Conservation (phyloP, 495 filamentous ascomycete genomes). For the Penicillium longicatenatum region DNA sequence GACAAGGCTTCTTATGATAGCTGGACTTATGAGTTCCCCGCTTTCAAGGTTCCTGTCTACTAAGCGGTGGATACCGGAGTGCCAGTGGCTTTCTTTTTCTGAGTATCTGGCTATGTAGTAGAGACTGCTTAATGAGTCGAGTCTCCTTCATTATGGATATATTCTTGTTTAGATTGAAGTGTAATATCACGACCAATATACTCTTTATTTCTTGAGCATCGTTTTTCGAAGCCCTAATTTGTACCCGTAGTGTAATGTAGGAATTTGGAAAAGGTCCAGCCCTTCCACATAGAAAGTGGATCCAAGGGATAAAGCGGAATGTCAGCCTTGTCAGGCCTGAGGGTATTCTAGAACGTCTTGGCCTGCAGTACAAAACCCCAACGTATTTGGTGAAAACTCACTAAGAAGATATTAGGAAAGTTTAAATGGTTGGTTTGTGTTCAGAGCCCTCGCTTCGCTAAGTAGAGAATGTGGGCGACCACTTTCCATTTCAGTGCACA, state of each 20-base stretch:
- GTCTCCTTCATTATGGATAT: background rate
- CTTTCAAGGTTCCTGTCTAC: slow-evolving; percentile 33
- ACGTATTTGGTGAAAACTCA: too few species aligned
- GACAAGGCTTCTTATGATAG: slow-evolving; percentile 43
- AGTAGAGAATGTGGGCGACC: too few species aligned
- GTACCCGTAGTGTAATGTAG: too few species aligned
- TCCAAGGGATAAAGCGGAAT: background rate
- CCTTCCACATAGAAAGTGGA: background rate
- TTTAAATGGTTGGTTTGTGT: too few species aligned
- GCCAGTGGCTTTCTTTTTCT: background rate
- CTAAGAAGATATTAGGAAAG: too few species aligned
- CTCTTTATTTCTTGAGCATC: background rate
- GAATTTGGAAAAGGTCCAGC: too few species aligned
- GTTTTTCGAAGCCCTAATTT: too few species aligned
- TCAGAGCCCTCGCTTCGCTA: too few species aligned
- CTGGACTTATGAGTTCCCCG: slow-evolving; percentile 40
- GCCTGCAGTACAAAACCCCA: background rate
- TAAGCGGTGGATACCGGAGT: slow-evolving; percentile 3
- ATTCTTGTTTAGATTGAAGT: background rate
- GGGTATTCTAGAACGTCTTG: background rate
- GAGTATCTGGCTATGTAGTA: background rate
- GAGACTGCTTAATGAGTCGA: background rate
- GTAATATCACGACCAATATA: too few species aligned
- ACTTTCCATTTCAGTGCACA: too few species aligned
- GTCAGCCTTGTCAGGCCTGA: background rate